phyloP scores from a whole-genome alignment of 495 filamentous ascomycete genomes.

The Hypoxylon crocopeplum region DNA sequence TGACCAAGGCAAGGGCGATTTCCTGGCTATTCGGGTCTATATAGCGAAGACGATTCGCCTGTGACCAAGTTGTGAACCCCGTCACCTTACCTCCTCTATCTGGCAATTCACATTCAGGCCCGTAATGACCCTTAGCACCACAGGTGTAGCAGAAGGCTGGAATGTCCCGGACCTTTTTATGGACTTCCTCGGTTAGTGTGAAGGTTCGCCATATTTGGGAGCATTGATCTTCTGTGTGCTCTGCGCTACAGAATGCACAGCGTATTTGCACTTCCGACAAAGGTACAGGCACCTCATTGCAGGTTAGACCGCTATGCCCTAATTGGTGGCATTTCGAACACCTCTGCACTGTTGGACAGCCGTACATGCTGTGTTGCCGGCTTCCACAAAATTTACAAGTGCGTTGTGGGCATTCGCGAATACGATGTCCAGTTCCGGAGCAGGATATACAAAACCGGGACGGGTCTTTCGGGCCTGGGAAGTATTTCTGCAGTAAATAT shows the following conservation, averaged over 20 bases:
- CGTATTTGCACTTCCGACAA: conserved; percentile 39
- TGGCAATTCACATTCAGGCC: conserved; percentile 43
- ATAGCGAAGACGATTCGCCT: conserved; percentile 39
- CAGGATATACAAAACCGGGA: conserved; percentile 47
- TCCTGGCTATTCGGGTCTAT: conserved; percentile 43
- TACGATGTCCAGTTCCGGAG: conserved; percentile 43
- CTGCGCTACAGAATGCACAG: conserved; percentile 46
- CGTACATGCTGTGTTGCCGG: conserved; percentile 39
- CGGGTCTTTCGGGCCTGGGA: conserved; percentile 42
- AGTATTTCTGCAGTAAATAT: conserved; percentile 44
- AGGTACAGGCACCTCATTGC: conserved; percentile 46
- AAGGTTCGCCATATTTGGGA: conserved; percentile 50
- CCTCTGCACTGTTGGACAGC: conserved; percentile 45
- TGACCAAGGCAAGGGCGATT: conserved; percentile 37
- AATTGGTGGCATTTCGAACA: conserved; percentile 50
- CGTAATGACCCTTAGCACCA: conserved; percentile 48
- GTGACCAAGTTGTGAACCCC: conserved; percentile 42
- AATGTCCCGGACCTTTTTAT: conserved; percentile 46
- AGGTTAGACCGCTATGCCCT: conserved; percentile 42
- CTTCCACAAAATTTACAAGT: conserved; percentile 46
- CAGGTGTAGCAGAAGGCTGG: conserved; percentile 52
- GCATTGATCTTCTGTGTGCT: conserved; percentile 45
- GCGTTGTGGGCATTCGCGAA: conserved; percentile 40
- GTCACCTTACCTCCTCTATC: conserved; percentile 22
- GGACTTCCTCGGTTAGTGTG: conserved; percentile 12